phyloP scores from a whole-genome alignment of 257 asterid genomes.

The Buddleja alternifolia region DNA sequence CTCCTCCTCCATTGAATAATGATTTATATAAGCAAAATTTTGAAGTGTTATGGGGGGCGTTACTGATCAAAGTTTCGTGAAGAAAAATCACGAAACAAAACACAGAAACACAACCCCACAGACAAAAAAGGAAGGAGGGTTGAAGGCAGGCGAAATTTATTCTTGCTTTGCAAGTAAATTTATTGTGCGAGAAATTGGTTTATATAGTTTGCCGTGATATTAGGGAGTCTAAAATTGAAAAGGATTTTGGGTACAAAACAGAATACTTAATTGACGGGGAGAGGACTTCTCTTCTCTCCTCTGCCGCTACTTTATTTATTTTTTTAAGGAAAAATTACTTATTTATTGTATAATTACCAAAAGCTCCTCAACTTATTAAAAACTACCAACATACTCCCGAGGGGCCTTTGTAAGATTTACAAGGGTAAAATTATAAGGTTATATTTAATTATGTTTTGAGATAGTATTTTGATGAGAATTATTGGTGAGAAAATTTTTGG shows the following conservation, averaged over 20 bases:
- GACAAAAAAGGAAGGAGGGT: background rate
- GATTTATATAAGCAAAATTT: background rate
- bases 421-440: no score
- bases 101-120: background rate
- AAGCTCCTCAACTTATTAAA: no score
- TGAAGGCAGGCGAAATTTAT: no score
- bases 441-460: no score
- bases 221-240: background rate
- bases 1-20: conserved; percentile 22
- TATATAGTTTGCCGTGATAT: background rate
- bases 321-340: no score
- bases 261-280: background rate
- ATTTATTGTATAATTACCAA: no score
- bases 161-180: conserved; percentile 5
- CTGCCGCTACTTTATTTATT: no score
- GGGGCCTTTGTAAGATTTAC: no score
- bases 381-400: no score
- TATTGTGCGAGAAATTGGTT: background rate
- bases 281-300: no score
- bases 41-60: background rate
- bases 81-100: background rate
- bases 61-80: background rate
- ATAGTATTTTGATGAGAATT: no score
- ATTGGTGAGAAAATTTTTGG: no score
- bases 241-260: background rate